Evolutionary conservation across 2,329 filamentous ascomycete genomes (phyloP).

Genomic region (Aureobasidium vineae): DNA sequence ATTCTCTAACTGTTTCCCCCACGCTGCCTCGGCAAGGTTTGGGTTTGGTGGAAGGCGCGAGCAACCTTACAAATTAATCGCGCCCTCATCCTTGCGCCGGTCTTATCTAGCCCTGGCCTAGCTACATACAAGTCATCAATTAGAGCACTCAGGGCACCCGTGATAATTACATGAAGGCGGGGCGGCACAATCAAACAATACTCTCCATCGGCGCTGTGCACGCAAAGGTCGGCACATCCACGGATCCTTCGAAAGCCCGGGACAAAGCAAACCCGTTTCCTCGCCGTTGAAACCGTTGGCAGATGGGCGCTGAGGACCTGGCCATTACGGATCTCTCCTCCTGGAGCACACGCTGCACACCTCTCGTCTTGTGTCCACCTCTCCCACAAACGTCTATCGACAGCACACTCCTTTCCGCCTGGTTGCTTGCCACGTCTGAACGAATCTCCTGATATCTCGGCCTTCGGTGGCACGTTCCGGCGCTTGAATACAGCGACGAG

Average conservation of each 20-base stretch:
- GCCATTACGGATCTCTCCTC: conserved; percentile 1
- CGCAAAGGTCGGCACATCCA: conserved; percentile 6
- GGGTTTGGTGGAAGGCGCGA: background rate
- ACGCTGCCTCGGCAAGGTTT: conserved; percentile 16
- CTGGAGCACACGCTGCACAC: background rate
- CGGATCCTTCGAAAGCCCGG: conserved; percentile 13
- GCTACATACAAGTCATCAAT: background rate
- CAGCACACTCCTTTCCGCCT: conserved; percentile 15
- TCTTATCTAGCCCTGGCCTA: conserved; percentile 9
- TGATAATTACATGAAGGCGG: conserved; percentile 18
- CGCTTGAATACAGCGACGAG: conserved; percentile 6
- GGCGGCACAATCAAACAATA: conserved; percentile 15
- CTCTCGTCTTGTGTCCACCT: conserved; percentile 1
- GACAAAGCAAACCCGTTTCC: conserved; percentile 14
- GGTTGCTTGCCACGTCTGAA: background rate
- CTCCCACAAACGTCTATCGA: conserved; percentile 11
- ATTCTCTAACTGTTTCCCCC: conserved; percentile 12
- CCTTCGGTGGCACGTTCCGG: conserved; percentile 2
- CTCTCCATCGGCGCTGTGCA: background rate
- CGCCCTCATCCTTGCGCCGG: conserved; percentile 19
- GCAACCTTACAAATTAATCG: conserved; percentile 18
- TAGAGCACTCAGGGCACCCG: background rate
- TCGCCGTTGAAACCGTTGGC: conserved; percentile 19
- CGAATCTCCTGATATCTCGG: conserved; percentile 3
- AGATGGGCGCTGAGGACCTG: conserved; percentile 4